phyloP scores from a whole-genome alignment of 2,329 filamentous ascomycete species.

The Fusarium sublunatum region DNA sequence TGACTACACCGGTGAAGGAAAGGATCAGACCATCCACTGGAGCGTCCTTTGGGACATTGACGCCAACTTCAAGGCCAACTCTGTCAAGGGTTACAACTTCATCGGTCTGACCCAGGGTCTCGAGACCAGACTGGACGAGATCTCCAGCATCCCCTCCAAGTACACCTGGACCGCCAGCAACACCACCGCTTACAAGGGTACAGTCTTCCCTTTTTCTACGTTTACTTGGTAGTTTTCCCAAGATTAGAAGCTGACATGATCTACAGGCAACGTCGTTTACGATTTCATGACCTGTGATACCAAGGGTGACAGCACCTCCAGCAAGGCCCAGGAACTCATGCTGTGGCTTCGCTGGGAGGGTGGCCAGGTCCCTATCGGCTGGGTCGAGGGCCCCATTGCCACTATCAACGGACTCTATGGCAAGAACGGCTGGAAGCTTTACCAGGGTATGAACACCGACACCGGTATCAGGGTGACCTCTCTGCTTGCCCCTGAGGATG shows the following conservation, averaged over 20 bases:
- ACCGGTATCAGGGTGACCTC: slow-evolving; percentile 34
- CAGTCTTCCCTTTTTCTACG: no score
- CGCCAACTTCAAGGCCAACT: slow-evolving; percentile 1
- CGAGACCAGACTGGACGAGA: slow-evolving; percentile 21
- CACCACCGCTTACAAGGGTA: slow-evolving; percentile 34
- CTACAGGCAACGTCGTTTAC: slow-evolving; percentile 30
- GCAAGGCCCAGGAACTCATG: slow-evolving; percentile 32
- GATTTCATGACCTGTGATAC: slow-evolving; percentile 38
- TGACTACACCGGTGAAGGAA: slow-evolving; percentile 12
- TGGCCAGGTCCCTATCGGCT: slow-evolving; percentile 31
- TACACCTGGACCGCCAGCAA: slow-evolving; percentile 21
- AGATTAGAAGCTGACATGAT: not conserved
- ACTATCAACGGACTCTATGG: slow-evolving; percentile 31
- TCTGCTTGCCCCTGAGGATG: slow-evolving; percentile 13
- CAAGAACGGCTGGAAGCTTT: slow-evolving; percentile 35
- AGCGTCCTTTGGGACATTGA: slow-evolving; percentile 33
- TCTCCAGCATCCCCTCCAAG: slow-evolving; percentile 22
- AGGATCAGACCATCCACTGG: slow-evolving; percentile 15
- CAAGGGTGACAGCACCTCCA: slow-evolving; percentile 27
- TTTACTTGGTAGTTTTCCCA: not conserved
- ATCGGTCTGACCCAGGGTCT: slow-evolving; percentile 28
- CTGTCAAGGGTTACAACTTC: slow-evolving; percentile 35
- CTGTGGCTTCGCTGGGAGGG: slow-evolving; percentile 32
- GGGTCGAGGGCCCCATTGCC: slow-evolving; percentile 24
- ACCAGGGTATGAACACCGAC: slow-evolving; percentile 30